A percentile compares a stretch with the other conserved stretches of the same genome.
Conservation (phyloP, 768 basidiomycete genomes). For the Kwoniella europaea region DNA sequence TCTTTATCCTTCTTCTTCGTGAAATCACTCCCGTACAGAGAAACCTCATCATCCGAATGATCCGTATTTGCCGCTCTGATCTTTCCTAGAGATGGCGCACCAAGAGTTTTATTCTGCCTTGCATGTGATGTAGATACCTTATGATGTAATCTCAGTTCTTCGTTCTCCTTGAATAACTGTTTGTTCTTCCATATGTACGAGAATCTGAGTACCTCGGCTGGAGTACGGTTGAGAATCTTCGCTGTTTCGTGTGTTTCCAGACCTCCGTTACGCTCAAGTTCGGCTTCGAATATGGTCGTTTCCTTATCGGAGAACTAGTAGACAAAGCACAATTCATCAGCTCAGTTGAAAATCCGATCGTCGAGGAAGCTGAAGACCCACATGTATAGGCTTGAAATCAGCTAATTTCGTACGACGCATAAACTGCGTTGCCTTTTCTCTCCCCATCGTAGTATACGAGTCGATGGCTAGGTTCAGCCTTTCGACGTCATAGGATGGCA, state of each 20-base stretch:
- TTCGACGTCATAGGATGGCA: slow-evolving; percentile 46
- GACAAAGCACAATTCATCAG: no score
- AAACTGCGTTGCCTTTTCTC: slow-evolving; percentile 31
- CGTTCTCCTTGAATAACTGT: slow-evolving; percentile 48
- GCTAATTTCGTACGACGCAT: slow-evolving; percentile 34
- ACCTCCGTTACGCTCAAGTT: slow-evolving; percentile 48
- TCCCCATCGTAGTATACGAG: slow-evolving; percentile 34
- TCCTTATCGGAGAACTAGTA: slow-evolving; percentile 50
- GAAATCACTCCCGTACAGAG: slow-evolving; percentile 67
- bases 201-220: slow-evolving; percentile 52
- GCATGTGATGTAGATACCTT: slow-evolving; percentile 42
- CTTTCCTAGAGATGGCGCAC: slow-evolving; percentile 46
- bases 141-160: slow-evolving; percentile 46
- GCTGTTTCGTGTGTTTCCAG: slow-evolving; percentile 53
- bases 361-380: slow-evolving; percentile 16
- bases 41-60: slow-evolving; percentile 74
- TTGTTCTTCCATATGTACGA: slow-evolving; percentile 57
- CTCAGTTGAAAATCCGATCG: no score
- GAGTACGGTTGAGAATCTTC: slow-evolving; percentile 34
- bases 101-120: slow-evolving; percentile 46
- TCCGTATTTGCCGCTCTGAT: slow-evolving; percentile 29
- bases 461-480: slow-evolving; percentile 41
- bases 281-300: slow-evolving; percentile 43
- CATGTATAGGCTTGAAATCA: slow-evolving; percentile 45
- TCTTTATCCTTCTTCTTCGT: slow-evolving; percentile 61